Percentiles rank a stretch among this genome's conserved stretches.
Conservation (phyloP, 257 asterid genomes). For the Solanum phureja region DNA sequence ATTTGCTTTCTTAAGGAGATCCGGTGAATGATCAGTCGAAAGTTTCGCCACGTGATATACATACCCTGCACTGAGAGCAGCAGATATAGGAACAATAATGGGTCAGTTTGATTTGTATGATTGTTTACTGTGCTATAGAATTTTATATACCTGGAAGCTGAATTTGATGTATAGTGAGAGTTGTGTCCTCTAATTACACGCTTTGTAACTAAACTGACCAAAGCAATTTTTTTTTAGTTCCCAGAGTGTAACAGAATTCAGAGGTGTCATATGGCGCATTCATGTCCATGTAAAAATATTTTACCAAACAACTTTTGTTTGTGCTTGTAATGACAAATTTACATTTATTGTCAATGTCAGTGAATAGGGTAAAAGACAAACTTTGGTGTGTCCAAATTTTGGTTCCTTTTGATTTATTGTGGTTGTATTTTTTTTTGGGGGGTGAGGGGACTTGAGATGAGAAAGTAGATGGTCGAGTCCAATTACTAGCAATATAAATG, state of each 20-base stretch:
- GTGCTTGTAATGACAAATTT: background rate
- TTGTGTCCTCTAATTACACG: background rate
- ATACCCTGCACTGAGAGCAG: background rate
- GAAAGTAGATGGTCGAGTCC: background rate
- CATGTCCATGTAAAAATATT: background rate
- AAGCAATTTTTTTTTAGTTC: background rate
- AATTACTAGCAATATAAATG: background rate
- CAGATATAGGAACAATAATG: background rate
- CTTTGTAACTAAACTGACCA: background rate
- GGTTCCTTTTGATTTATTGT: background rate
- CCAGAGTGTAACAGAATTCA: background rate
- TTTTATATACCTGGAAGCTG: background rate
- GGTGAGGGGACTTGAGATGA: background rate
- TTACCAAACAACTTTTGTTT: background rate
- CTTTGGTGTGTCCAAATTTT: too few relatives aligned
- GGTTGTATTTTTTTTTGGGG: background rate
- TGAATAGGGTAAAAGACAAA: background rate
- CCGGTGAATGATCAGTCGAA: constrained; percentile 17
- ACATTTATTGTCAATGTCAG: background rate
- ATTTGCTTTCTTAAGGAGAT: constrained; percentile 55
- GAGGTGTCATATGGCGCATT: background rate
- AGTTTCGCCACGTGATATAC: background rate
- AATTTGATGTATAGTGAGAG: background rate
- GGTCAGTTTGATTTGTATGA: background rate
- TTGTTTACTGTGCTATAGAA: background rate